Evolutionary conservation across 176 grass and related monocot genomes (phyloP).

Genomic region (Rhynchospora breviuscula): DNA sequence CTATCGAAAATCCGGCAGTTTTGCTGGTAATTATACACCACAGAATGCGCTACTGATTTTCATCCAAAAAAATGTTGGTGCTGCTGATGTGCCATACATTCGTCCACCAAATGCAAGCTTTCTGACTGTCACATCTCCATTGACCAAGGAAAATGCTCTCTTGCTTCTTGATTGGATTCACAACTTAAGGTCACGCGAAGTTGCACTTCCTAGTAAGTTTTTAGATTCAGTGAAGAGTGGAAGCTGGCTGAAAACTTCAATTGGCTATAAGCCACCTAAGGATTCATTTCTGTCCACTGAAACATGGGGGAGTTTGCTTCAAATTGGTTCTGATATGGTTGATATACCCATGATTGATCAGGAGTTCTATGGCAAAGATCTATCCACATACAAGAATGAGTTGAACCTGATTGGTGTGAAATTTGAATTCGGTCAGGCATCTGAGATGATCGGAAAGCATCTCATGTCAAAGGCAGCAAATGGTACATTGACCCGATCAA

Average conservation of each 20-base stretch:
- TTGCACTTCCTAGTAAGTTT: slow-evolving; percentile 27
- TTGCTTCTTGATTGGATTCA: slow-evolving; percentile 63
- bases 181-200: slow-evolving; percentile 8
- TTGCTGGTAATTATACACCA: slow-evolving; percentile 31
- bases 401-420: slow-evolving; percentile 45
- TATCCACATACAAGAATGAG: slow-evolving; percentile 42
- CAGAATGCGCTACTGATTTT: slow-evolving; percentile 36
- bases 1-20: slow-evolving; percentile 29
- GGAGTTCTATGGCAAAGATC: slow-evolving; percentile 34
- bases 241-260: slow-evolving; percentile 57
- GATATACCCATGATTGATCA: slow-evolving; percentile 67
- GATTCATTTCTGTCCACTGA: slow-evolving; percentile 47
- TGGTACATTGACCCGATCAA: slow-evolving; percentile 33
- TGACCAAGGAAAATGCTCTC: slow-evolving; percentile 50
- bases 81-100: slow-evolving; percentile 47
- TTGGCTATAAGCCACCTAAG: slow-evolving; percentile 50
- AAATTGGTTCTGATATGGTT: slow-evolving; percentile 37
- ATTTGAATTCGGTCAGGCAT: slow-evolving; percentile 48
- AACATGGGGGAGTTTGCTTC: slow-evolving; percentile 48
- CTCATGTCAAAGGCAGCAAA: slow-evolving; percentile 36
- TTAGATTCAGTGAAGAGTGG: slow-evolving; percentile 38
- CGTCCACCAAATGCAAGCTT: slow-evolving; percentile 43
- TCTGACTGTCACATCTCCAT: slow-evolving; percentile 29
- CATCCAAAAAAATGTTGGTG: slow-evolving; percentile 20
- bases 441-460: slow-evolving; percentile 30